phyloP scores from a whole-genome alignment of 2,329 filamentous ascomycete genomes.

The Cercospora zeae-maydis region DNA sequence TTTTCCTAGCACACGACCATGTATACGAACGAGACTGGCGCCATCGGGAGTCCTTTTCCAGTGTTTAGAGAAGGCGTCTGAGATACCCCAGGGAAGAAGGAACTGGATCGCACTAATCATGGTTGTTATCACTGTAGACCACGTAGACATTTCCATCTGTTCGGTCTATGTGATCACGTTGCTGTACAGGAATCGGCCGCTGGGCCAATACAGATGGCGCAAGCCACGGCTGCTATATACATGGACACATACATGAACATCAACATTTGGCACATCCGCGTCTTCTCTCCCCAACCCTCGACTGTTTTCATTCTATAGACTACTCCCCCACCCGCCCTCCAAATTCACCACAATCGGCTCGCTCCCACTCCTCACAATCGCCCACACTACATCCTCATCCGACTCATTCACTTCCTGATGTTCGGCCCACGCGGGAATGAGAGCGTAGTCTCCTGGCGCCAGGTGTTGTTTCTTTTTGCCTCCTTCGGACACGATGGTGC shows the following conservation, averaged over 20 bases:
- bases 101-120: not conserved
- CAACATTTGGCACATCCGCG: not conserved
- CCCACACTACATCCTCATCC: constrained; percentile 61
- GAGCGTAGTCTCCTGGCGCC: constrained; percentile 63
- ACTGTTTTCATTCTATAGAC: constrained; percentile 1
- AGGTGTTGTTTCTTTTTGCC: constrained; percentile 58
- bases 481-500: constrained; percentile 57
- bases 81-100: not conserved
- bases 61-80: not conserved
- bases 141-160: not conserved
- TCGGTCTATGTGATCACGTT: not conserved
- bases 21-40: not conserved
- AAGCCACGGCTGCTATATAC: not conserved
- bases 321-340: constrained; percentile 20
- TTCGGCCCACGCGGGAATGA: constrained; percentile 67
- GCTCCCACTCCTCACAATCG: constrained; percentile 52
- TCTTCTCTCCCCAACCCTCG: not conserved
- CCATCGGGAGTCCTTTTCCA: not conserved
- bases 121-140: not conserved
- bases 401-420: constrained; percentile 67
- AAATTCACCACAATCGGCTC: constrained; percentile 22
- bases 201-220: not conserved
- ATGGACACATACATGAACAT: not conserved
- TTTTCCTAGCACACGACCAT: not conserved
- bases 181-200: not conserved